Evolutionary conservation across 2,329 filamentous ascomycete species (phyloP).

Genomic region (Dactylellina parvicollis): DNA sequence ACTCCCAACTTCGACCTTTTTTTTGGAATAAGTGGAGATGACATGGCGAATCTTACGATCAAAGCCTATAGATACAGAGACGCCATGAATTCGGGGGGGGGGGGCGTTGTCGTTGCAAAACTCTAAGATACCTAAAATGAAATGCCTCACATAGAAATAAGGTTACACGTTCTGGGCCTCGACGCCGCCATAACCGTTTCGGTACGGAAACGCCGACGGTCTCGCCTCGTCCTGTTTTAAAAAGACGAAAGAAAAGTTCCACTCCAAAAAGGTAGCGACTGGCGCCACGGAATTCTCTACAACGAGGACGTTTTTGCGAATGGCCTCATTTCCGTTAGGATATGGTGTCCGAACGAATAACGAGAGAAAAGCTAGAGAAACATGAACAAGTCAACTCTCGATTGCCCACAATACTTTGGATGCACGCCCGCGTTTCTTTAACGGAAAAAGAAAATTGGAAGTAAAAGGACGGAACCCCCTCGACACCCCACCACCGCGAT

Average conservation of each 20-base stretch:
- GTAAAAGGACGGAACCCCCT: neutral
- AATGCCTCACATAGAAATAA: neutral
- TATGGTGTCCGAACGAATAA: neutral
- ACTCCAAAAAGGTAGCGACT: neutral
- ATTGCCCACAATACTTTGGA: slow-evolving; percentile 11
- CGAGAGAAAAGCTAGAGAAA: slow-evolving; percentile 14
- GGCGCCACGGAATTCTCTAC: slow-evolving; percentile 3
- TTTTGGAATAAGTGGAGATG: slow-evolving; percentile 2
- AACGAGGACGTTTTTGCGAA: slow-evolving; percentile 17
- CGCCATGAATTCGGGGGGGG: too few species aligned
- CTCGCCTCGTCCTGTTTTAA: neutral
- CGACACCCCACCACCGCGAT: slow-evolving; percentile 28
- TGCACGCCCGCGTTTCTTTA: slow-evolving; percentile 6
- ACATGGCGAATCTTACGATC: neutral
- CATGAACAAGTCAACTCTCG: slow-evolving; percentile 16
- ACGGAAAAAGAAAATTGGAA: slow-evolving; percentile 5
- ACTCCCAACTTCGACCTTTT: neutral
- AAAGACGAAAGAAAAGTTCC: neutral
- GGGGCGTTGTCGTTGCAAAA: too few species aligned
- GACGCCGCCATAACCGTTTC: neutral
- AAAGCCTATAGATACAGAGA: too few species aligned
- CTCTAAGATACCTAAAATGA: neutral
- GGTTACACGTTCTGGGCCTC: neutral
- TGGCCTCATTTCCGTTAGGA: slow-evolving; percentile 34
- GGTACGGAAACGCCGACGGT: neutral